A percentile compares a stretch with the other conserved stretches of the same genome.
These are phyloP conservation scores for Nowakowskiella sp. DNA, from an alignment of 192 early-diverging fungal genomes.

Conservation along the genomic window DNA sequence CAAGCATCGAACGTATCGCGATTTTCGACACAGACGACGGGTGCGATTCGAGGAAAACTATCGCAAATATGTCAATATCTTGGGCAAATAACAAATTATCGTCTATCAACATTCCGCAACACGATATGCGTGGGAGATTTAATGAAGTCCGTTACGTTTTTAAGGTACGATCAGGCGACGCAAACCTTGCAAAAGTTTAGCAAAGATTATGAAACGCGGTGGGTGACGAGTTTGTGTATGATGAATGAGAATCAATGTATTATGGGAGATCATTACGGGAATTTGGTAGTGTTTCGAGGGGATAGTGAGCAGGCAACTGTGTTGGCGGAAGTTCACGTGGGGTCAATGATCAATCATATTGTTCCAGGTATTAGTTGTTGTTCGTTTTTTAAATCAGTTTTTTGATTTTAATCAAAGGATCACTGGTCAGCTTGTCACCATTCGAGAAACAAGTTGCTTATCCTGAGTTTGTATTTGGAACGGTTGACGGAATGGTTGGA, in stretches of 20 bases:
- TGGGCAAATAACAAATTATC: conserved; percentile 51
- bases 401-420: conserved; percentile 35
- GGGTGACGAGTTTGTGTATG: conserved; percentile 55
- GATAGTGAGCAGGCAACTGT: background rate
- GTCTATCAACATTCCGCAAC: conserved; percentile 54
- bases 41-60: conserved; percentile 1
- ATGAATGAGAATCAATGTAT: conserved; percentile 55
- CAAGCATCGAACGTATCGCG: too few species aligned
- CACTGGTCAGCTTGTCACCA: conserved; percentile 59
- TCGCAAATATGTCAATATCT: conserved; percentile 20
- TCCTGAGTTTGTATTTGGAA: conserved; percentile 61
- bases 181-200: conserved; percentile 43
- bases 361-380: too few species aligned
- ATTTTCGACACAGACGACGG: too few species aligned
- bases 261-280: conserved; percentile 46
- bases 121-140: conserved; percentile 75
- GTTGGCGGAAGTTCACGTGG: background rate
- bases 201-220: conserved; percentile 52
- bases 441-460: conserved; percentile 30
- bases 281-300: too few species aligned
- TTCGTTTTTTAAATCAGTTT: background rate
- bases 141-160: conserved; percentile 65
- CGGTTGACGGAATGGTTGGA: conserved; percentile 74
- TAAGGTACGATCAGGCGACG: conserved; percentile 32
- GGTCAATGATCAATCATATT: too few species aligned